Evolutionary conservation across 129 eudicot species (phyloP).

Genomic region (Scalesia atractyloides): DNA sequence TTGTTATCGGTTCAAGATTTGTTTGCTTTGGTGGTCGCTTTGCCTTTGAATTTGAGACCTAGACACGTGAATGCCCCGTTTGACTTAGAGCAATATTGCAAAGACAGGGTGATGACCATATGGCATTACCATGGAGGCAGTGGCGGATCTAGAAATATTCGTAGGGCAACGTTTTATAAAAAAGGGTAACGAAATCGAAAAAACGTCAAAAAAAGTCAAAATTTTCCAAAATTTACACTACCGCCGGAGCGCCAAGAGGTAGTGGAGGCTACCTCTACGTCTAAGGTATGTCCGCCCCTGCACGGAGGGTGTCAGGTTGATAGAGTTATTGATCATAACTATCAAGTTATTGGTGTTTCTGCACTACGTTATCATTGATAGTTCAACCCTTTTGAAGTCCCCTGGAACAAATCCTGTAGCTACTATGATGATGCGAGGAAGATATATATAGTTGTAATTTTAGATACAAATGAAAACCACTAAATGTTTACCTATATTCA

Average conservation of each 20-base stretch:
- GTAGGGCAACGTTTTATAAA: no score
- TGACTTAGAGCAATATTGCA: slow-evolving; percentile 56
- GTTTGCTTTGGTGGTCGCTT: slow-evolving; percentile 39
- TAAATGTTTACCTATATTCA: no score
- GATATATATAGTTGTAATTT: slow-evolving; percentile 32
- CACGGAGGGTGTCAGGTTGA: slow-evolving; percentile 82
- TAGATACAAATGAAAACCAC: no score
- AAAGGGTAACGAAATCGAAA: no score
- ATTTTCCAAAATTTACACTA: no score
- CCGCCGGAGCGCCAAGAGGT: no score
- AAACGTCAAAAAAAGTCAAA: no score
- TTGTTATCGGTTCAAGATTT: slow-evolving; percentile 38
- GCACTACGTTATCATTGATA: slow-evolving; percentile 65
- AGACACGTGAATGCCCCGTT: slow-evolving; percentile 30
- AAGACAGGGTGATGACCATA: slow-evolving; percentile 77
- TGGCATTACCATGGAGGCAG: slow-evolving; percentile 99
- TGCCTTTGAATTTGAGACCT: slow-evolving; percentile 61
- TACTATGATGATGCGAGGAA: slow-evolving; percentile 94
- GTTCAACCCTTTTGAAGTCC: slow-evolving; percentile 68
- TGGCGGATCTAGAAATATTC: no score
- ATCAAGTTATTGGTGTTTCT: slow-evolving; percentile 59
- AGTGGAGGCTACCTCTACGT: no score
- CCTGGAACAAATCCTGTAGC: slow-evolving; percentile 99
- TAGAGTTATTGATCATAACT: slow-evolving; percentile 59
- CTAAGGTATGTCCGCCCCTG: no score